Conservation (phyloP, 192 early-diverging fungal genomes). For the Coemansia sp. region DNA sequence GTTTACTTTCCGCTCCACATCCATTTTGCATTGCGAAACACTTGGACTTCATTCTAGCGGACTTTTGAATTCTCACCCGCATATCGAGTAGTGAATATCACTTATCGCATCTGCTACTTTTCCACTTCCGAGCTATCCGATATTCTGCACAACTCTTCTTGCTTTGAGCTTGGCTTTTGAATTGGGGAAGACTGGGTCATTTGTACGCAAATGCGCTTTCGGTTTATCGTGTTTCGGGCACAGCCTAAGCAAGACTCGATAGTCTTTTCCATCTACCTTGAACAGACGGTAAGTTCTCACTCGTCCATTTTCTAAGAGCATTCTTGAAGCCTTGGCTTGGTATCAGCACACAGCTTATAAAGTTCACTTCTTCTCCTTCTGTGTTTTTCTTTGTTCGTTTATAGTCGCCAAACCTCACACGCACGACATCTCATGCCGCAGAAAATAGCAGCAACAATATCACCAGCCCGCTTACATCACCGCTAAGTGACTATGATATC, state of each 20-base stretch:
- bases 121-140: background rate
- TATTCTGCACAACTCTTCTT: background rate
- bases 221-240: constrained; percentile 53
- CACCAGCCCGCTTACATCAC: background rate
- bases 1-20: background rate
- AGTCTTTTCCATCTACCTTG: constrained; percentile 42
- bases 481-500: constrained; percentile 7
- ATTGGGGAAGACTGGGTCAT: background rate
- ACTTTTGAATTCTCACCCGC: background rate
- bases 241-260: constrained; percentile 43
- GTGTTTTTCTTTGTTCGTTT: background rate
- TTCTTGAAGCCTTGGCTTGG: background rate
- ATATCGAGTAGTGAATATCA: background rate
- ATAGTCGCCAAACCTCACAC: background rate
- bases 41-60: background rate
- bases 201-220: constrained; percentile 42
- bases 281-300: constrained; percentile 26
- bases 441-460: constrained; percentile 2
- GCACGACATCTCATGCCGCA: background rate
- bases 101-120: background rate
- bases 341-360: background rate
- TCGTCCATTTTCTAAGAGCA: background rate
- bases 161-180: background rate
- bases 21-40: background rate
- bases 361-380: background rate